Evolutionary conservation across 257 asterid species (phyloP).

Genomic region (Jacaranda copaia): DNA sequence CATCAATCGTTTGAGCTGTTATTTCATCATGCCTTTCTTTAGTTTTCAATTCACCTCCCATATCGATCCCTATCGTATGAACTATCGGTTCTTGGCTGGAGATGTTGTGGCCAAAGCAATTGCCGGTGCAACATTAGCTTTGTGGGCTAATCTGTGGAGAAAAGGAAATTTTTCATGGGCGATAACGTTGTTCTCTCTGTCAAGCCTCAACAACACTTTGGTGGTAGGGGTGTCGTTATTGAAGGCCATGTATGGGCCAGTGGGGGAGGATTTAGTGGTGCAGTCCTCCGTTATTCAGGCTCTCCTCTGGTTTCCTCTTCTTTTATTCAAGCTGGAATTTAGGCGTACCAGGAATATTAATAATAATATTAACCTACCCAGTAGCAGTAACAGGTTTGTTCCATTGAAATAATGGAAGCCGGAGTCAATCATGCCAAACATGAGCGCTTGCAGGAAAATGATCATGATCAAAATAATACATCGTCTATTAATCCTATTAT

Average conservation of each 20-base stretch:
- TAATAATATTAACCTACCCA: background rate
- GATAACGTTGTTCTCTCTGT: conserved; percentile 60
- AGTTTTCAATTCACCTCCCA: conserved; percentile 62
- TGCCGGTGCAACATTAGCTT: conserved; percentile 35
- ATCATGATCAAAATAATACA: background rate
- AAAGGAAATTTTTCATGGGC: conserved; percentile 62
- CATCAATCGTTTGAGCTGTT: conserved; percentile 72
- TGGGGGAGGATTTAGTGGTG: conserved; percentile 64
- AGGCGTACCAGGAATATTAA: conserved; percentile 37
- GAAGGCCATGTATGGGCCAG: conserved; percentile 70
- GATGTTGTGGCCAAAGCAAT: conserved; percentile 66
- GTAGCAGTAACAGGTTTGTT: background rate
- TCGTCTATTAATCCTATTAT: too few species aligned
- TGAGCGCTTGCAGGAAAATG: background rate
- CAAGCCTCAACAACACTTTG: conserved; percentile 64
- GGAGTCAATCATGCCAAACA: background rate
- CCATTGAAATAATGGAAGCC: conserved; percentile 17
- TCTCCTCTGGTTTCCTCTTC: conserved; percentile 63
- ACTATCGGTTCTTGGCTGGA: conserved; percentile 59
- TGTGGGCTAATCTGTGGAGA: conserved; percentile 58
- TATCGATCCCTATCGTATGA: conserved; percentile 72
- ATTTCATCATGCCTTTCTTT: conserved; percentile 77
- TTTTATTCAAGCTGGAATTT: conserved; percentile 57
- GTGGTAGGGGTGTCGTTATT: conserved; percentile 78
- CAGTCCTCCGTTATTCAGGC: conserved; percentile 71